These are phyloP conservation scores for Zalaria obscura DNA, from an alignment of 2,329 filamentous ascomycete genomes.

Conservation along the genomic window DNA sequence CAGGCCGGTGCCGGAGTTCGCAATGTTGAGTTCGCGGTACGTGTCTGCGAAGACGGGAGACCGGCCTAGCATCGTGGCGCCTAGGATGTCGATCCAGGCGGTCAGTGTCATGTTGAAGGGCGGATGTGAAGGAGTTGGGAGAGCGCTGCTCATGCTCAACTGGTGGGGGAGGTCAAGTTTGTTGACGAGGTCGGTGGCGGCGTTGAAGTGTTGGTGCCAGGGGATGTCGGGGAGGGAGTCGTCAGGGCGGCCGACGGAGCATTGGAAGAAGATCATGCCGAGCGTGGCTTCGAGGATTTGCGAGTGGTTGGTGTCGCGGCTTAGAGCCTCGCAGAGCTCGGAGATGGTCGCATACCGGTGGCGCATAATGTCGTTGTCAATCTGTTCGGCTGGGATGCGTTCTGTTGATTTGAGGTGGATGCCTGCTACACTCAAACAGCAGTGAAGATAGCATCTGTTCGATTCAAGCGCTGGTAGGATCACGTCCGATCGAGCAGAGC, in stretches of 20 bases:
- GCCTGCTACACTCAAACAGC: constrained; percentile 83
- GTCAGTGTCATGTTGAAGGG: constrained; percentile 93
- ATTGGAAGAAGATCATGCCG: constrained; percentile 93
- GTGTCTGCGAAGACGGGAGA: constrained; percentile 82
- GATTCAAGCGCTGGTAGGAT: constrained; percentile 77
- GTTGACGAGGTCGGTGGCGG: constrained; percentile 69
- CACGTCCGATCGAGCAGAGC: constrained; percentile 64
- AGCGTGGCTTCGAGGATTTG: constrained; percentile 86
- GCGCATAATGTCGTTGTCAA: constrained; percentile 82
- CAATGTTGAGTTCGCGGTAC: constrained; percentile 87
- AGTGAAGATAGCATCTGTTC: constrained; percentile 90
- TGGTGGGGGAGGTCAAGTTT: constrained; percentile 66
- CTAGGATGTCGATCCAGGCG: constrained; percentile 93
- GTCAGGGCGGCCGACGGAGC: constrained; percentile 73
- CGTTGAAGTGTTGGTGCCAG: constrained; percentile 96
- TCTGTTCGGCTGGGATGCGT: constrained; percentile 51
- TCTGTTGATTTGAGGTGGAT: constrained; percentile 78
- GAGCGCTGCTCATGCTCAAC: constrained; percentile 31
- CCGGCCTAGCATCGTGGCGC: constrained; percentile 77
- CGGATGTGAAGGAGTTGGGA: constrained; percentile 41
- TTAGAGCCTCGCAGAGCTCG: constrained; percentile 69
- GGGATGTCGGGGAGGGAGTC: constrained; percentile 81
- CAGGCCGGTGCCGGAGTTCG: constrained; percentile 52
- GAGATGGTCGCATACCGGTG: constrained; percentile 82
- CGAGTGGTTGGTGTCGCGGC: constrained; percentile 66